Evolutionary conservation across 1,284 basidiomycete species (phyloP), one percentile per base, ranked within the genome.

Genomic region (Athelia sp.): DNA sequence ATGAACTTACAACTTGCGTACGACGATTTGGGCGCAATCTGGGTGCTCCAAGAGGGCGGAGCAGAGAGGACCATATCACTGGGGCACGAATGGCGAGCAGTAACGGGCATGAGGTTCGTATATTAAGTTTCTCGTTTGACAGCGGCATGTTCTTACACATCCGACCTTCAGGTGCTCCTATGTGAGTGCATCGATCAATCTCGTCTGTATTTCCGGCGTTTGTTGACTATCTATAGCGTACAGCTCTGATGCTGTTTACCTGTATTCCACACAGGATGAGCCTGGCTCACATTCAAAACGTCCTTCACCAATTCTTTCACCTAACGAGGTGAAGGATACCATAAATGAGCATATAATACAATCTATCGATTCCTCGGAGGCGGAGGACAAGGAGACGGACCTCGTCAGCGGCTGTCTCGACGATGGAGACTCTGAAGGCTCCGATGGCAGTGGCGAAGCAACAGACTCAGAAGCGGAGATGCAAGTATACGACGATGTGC

Each of bases 201-300:
- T 18, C 23, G 21, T 23, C 26, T 13, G 26, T 29, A 31, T 14
- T 34, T 22, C 34, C 45, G 21, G 43, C 21, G 26, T 4, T 4
- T n/a, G 21, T 44, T 22, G 24, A 22, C 19, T 22, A 6, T 15
- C 15, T n/a, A 13, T 59, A 90, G 87, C 90, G 18, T 93, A 88
- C 58, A 87, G 83, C 53, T 76, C 76, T 10, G 90, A 93, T 67
- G 87, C 78, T 1, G 82, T 90, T 9, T 87, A 90, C 54, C 63
- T 91, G n/a, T 95, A 85, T 62, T 92, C 89, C 1, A 87, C 87
- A 9, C 74, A 74, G 50, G 91, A 93, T 59, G 76, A 82, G n/a
- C 73, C 81, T 3, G 59, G 54, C 13, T 50, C 49, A n/a, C 57
- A 58, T 6, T 48, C 51, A 32, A 34, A 54, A 22, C 49, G 57